Conservation (phyloP, 2,329 filamentous ascomycete genomes). For the Paramyrothecium sp. region DNA sequence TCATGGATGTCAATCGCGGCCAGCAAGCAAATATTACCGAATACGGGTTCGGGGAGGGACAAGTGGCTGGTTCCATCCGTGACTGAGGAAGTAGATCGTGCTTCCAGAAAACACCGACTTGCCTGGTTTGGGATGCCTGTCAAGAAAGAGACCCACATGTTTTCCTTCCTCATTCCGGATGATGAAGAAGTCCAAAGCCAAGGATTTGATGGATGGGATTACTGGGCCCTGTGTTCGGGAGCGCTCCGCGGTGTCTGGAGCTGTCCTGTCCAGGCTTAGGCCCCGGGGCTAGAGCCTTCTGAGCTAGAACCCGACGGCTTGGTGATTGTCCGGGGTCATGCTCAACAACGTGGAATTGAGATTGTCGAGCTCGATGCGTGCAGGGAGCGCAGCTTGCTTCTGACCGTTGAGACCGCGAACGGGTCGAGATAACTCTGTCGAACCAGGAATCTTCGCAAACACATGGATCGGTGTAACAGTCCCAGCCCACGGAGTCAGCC, state of each 20-base stretch:
- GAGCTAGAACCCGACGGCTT: conserved; percentile 14
- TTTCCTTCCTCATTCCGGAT: no score
- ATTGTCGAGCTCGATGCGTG: conserved; percentile 9
- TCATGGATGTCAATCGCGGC: not conserved
- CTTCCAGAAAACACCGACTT: conserved; percentile 23
- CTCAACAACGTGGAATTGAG: conserved; percentile 13
- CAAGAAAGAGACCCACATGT: not conserved
- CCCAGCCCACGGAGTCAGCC: no score
- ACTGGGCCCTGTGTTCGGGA: conserved; percentile 20
- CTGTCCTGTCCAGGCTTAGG: conserved; percentile 6
- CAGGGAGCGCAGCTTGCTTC: not conserved
- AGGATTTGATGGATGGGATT: not conserved
- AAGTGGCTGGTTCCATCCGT: conserved; percentile 8
- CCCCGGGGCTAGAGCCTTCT: conserved; percentile 9
- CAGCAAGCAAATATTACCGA: not conserved
- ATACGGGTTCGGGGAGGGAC: conserved; percentile 6
- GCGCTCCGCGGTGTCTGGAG: conserved; percentile 29
- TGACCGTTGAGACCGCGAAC: not conserved
- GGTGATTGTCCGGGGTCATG: conserved; percentile 14
- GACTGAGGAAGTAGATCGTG: conserved; percentile 13
- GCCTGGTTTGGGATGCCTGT: conserved; percentile 15
- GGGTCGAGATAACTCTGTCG: not conserved
- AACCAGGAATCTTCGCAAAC: no score
- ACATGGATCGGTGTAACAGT: no score
- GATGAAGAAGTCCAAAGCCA: no score